These are phyloP conservation scores for Afroboletus lepidellus DNA, from an alignment of 1,284 basidiomycete species.

Conservation along the genomic window DNA sequence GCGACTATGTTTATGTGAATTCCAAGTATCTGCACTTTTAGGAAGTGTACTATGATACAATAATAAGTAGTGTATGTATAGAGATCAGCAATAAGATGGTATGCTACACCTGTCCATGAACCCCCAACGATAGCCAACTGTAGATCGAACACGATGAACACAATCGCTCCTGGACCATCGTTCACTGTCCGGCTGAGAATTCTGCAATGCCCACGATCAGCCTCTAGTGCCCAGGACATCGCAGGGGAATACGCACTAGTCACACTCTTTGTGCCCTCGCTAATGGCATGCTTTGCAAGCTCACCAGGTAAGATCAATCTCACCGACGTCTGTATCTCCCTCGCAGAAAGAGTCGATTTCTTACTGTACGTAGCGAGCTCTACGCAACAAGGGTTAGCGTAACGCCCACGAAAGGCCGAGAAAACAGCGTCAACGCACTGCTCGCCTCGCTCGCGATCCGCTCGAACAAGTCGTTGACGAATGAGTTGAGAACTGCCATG, in stretches of 20 bases:
- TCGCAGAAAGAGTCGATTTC: constrained; percentile 77
- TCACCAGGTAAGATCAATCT: constrained; percentile 76
- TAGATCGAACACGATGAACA: too few relatives aligned
- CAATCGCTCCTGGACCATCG: neutral
- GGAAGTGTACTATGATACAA: neutral
- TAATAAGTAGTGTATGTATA: constrained; percentile 8
- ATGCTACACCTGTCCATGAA: constrained; percentile 21
- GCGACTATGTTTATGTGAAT: too few relatives aligned
- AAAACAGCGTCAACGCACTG: constrained; percentile 18
- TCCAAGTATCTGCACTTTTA: neutral
- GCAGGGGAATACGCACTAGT: constrained; percentile 34
- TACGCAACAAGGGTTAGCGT: constrained; percentile 25
- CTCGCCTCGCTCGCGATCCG: constrained; percentile 82
- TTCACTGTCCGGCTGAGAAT: constrained; percentile 34
- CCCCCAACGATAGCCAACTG: neutral
- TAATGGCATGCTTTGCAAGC: constrained; percentile 59
- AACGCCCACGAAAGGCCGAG: neutral
- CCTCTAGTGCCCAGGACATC: neutral
- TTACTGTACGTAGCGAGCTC: constrained; percentile 75
- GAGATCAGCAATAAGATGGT: constrained; percentile 15
- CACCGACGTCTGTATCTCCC: constrained; percentile 78
- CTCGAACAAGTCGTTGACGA: constrained; percentile 93
- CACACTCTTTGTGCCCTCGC: constrained; percentile 60
- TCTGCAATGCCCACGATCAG: constrained; percentile 23
- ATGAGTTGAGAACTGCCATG: constrained; percentile 93